Percentiles rank a stretch among this genome's conserved stretches.
Conservation (phyloP, 2,329 filamentous ascomycete species). For the Dactylellina sp. region DNA sequence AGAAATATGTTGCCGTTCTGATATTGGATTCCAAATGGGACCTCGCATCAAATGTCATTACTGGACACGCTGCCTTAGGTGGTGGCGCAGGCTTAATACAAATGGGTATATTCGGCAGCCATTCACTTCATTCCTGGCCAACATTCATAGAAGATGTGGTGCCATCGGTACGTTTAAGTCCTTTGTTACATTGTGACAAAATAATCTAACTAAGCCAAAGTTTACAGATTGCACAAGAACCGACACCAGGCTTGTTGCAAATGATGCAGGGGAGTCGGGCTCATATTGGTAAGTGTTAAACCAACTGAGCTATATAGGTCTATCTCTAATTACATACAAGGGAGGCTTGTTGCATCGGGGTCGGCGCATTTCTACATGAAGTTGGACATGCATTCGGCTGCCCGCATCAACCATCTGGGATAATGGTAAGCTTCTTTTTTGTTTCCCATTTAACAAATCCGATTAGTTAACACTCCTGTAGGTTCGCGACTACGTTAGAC, state of each 20-base stretch:
- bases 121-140: slow-evolving; percentile 91
- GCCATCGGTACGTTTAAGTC: slow-evolving; percentile 64
- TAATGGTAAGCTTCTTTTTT: slow-evolving; percentile 73
- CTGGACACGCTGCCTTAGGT: slow-evolving; percentile 86
- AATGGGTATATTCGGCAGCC: slow-evolving; percentile 90
- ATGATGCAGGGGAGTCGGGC: slow-evolving; percentile 86
- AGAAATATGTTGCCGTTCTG: slow-evolving; percentile 86
- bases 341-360: slow-evolving; percentile 65
- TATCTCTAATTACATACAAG: slow-evolving; percentile 15
- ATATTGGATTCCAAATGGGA: slow-evolving; percentile 93
- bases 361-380: slow-evolving; percentile 92
- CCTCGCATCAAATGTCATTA: slow-evolving; percentile 74
- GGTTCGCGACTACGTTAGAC: slow-evolving; percentile 56
- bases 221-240: slow-evolving; percentile 92
- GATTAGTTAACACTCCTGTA: background rate
- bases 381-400: slow-evolving; percentile 90
- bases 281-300: slow-evolving; percentile 80
- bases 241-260: slow-evolving; percentile 81
- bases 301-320: background rate
- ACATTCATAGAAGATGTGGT: slow-evolving; percentile 89
- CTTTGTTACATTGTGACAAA: background rate
- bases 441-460: background rate
- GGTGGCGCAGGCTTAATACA: slow-evolving; percentile 76
- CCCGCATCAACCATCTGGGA: slow-evolving; percentile 86
- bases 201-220: slow-evolving; percentile 62